Base-by-base conservation (phyloP, 495 filamentous ascomycete genomes). In the Terfezia claveryi region DNA sequence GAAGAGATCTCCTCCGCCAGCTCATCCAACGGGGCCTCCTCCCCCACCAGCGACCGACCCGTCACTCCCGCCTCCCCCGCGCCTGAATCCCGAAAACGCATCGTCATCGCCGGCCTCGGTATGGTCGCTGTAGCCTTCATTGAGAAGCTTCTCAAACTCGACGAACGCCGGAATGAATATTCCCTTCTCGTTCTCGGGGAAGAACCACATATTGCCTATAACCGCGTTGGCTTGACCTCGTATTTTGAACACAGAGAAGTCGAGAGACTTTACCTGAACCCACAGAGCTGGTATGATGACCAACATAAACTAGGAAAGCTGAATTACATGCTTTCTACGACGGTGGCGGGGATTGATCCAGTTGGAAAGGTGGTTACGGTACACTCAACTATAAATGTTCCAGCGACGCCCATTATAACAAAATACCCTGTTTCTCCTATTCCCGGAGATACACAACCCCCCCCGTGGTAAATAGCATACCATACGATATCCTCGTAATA, bases 71-170 rank as follows among this genome's bases (percentile, higher is more conserved):
- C 20, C 27, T 32, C 27, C 27, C 27, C 27, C 27, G 27, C 27
- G 4, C 27, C 27, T 32, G 27, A 32, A 5, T 7, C 7, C 0
- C 27, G 27, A 7, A 32, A 32, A 32, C 27, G 73, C 62, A 72
- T 94, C 37, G 86, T 95, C 0, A 77, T 96, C 37, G 85, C 94
- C 27, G 89, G 89, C 9, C 68, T 96, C 68, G 89, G 89, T 10
- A 96, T 96, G 89, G 88, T 96, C 44, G 89, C 87, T 23, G 84
- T 95, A 55, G 80, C 85, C 50, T 88, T 94, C 67, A 93, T 94
- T 58, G 89, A 96, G 68, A 94, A 94, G 68, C 66, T 94, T 36
- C 74, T 94, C 63, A 94, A 94, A 60, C 78, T 83, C 49, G 88
- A 94, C 64, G 77, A 77, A 0, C 79, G 83, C 59, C 66, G 77